These are phyloP conservation scores for Lepraria neglecta DNA, from an alignment of 495 filamentous ascomycete species.

Conservation along the genomic window DNA sequence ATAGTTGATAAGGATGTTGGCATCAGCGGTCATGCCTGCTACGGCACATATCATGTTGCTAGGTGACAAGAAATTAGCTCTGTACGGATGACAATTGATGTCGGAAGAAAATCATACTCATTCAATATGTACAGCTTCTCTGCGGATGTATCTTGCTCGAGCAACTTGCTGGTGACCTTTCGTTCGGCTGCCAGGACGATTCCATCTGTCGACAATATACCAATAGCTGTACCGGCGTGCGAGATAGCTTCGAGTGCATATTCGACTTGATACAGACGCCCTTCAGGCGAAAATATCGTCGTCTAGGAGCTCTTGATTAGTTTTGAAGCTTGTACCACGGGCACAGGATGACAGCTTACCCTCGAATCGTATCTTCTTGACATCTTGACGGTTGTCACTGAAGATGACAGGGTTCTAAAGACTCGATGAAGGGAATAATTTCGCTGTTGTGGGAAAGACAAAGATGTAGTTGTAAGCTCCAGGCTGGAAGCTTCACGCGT, in stretches of 20 bases:
- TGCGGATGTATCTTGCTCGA: constrained; percentile 98
- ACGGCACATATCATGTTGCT: constrained; percentile 99
- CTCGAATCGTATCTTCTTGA: constrained; percentile 97
- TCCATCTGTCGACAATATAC: constrained; percentile 94
- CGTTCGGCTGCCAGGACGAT: constrained; percentile 98
- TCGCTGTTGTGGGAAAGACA: not conserved
- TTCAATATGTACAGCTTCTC: constrained; percentile 99
- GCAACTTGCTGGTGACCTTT: constrained; percentile 97
- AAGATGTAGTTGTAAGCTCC: constrained; percentile 4
- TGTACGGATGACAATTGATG: not conserved
- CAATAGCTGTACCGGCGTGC: constrained; percentile 92
- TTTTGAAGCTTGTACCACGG: constrained; percentile 22
- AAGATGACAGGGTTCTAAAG: not conserved
- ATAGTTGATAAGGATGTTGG: constrained; percentile 99
- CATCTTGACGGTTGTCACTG: constrained; percentile 49
- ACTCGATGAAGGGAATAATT: not conserved
- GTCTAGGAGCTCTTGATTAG: constrained; percentile 61
- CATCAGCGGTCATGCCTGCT: constrained; percentile 97
- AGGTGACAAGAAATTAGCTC: not conserved
- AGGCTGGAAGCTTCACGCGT: constrained; percentile 22
- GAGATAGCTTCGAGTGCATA: constrained; percentile 99
- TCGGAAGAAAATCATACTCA: constrained; percentile 57
- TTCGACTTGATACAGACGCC: constrained; percentile 97
- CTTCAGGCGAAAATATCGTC: constrained; percentile 99
- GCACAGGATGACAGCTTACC: constrained; percentile 47